These are phyloP conservation scores for Chlorencoelia australis DNA, from an alignment of 2,329 filamentous ascomycete species.

Conservation along the genomic window DNA sequence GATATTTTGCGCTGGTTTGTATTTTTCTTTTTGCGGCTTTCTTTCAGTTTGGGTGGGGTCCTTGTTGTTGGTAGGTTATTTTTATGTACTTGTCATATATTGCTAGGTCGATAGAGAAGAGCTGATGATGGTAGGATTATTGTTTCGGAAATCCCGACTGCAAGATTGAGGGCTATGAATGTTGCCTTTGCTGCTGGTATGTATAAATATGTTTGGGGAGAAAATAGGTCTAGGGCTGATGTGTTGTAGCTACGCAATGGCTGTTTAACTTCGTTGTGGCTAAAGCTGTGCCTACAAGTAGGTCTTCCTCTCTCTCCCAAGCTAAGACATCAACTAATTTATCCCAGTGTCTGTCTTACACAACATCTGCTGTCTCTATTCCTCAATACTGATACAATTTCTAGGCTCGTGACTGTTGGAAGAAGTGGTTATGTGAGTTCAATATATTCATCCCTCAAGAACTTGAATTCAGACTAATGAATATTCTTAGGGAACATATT, in stretches of 20 bases:
- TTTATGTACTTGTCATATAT: neutral
- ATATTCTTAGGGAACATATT: slow-evolving; percentile 44
- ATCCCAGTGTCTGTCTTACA: too few species aligned
- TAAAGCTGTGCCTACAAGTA: slow-evolving; percentile 52
- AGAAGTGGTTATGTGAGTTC: slow-evolving; percentile 27
- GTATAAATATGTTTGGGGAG: neutral
- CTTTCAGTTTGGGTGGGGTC: slow-evolving; percentile 64
- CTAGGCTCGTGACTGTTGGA: slow-evolving; percentile 39
- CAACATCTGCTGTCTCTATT: too few species aligned
- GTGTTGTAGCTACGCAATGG: slow-evolving; percentile 52
- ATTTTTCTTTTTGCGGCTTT: slow-evolving; percentile 64
- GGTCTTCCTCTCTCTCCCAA: neutral
- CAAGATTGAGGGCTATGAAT: slow-evolving; percentile 54
- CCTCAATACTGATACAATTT: neutral
- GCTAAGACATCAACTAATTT: neutral
- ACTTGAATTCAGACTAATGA: neutral
- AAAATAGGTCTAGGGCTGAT: too few species aligned
- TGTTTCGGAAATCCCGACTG: slow-evolving; percentile 59
- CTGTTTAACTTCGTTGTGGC: slow-evolving; percentile 67
- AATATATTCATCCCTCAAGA: neutral
- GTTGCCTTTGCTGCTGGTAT: slow-evolving; percentile 51
- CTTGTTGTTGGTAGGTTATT: slow-evolving; percentile 42
- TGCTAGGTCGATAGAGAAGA: neutral
- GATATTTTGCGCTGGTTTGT: slow-evolving; percentile 59
- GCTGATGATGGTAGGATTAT: slow-evolving; percentile 38